These are phyloP conservation scores for Colletotrichum destructivum DNA, from an alignment of 2,329 filamentous ascomycete genomes.

Conservation along the genomic window DNA sequence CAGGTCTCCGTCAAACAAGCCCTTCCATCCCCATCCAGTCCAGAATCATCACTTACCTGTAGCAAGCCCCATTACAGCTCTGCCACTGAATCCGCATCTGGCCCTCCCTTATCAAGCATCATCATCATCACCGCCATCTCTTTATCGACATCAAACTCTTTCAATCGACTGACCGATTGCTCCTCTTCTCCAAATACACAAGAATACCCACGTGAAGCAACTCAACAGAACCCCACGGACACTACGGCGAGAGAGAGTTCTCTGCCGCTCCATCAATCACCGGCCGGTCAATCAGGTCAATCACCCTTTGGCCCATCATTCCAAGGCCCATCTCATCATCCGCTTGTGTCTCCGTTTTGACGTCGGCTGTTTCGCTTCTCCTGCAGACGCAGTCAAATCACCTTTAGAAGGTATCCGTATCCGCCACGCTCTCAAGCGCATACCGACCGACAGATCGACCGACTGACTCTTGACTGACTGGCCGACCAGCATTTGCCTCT, in stretches of 20 bases:
- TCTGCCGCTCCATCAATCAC: constrained; percentile 19
- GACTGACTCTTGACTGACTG: constrained; percentile 1
- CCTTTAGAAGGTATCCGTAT: constrained; percentile 4
- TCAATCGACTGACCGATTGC: neutral
- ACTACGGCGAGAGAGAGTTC: constrained; percentile 8
- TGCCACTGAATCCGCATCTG: neutral
- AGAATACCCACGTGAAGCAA: constrained; percentile 22
- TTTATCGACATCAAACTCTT: neutral
- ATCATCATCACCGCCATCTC: neutral
- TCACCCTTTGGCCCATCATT: neutral
- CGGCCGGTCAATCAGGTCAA: constrained; percentile 13
- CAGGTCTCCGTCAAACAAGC: constrained; percentile 16
- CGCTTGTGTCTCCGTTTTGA: constrained; percentile 4
- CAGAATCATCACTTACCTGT: neutral
- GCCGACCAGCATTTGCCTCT: constrained; percentile 27
- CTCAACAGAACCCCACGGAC: neutral
- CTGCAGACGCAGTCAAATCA: constrained; percentile 5
- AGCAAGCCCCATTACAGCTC: constrained; percentile 2
- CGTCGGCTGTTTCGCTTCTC: constrained; percentile 4
- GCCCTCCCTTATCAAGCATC: neutral
- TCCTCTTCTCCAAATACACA: constrained; percentile 14
- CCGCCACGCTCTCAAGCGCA: constrained; percentile 23
- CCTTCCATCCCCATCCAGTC: constrained; percentile 12
- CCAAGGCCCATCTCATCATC: constrained; percentile 1
- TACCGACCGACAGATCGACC: constrained; percentile 20